These are phyloP conservation scores for Herpetomonas tarakana DNA, from an alignment of 208 protist species.

Conservation along the genomic window DNA sequence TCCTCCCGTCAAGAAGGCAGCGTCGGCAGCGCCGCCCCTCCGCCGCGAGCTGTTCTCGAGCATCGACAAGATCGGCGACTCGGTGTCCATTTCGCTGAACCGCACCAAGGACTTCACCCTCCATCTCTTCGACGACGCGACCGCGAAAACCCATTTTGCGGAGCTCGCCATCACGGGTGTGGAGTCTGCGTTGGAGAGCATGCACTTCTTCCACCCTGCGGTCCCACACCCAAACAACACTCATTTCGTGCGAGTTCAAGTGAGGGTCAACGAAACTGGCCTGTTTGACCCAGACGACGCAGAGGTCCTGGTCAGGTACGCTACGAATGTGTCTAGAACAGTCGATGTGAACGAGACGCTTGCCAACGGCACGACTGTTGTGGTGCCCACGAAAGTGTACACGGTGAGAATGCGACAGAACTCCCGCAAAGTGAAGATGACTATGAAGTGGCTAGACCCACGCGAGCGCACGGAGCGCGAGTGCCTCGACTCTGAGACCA, in stretches of 20 bases:
- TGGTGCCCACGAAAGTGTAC: not conserved
- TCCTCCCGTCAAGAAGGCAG: slow-evolving; percentile 19
- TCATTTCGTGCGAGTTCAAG: slow-evolving; percentile 78
- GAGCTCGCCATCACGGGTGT: slow-evolving; percentile 47
- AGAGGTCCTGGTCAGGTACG: slow-evolving; percentile 55
- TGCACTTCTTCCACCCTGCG: slow-evolving; percentile 32
- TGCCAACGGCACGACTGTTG: not conserved
- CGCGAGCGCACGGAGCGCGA: slow-evolving; percentile 28
- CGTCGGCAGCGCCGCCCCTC: slow-evolving; percentile 12
- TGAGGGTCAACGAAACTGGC: slow-evolving; percentile 63
- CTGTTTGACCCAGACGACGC: slow-evolving; percentile 67
- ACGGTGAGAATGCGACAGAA: slow-evolving; percentile 2
- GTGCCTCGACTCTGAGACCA: slow-evolving; percentile 21
- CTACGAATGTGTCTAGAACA: slow-evolving; percentile 44
- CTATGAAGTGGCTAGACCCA: slow-evolving; percentile 39
- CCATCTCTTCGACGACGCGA: slow-evolving; percentile 26
- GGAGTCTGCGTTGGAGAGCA: slow-evolving; percentile 30
- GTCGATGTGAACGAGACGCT: slow-evolving; percentile 15
- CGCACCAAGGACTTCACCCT: slow-evolving; percentile 75
- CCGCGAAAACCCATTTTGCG: slow-evolving; percentile 22
- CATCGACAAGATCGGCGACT: slow-evolving; percentile 34
- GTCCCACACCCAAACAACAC: slow-evolving; percentile 70
- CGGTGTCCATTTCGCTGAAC: slow-evolving; percentile 67
- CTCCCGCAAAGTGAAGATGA: not conserved
- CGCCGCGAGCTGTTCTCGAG: slow-evolving; percentile 21